Evolutionary conservation across 805 yeast species (phyloP).

Genomic region (Maudiozyma pseudohumilis): DNA sequence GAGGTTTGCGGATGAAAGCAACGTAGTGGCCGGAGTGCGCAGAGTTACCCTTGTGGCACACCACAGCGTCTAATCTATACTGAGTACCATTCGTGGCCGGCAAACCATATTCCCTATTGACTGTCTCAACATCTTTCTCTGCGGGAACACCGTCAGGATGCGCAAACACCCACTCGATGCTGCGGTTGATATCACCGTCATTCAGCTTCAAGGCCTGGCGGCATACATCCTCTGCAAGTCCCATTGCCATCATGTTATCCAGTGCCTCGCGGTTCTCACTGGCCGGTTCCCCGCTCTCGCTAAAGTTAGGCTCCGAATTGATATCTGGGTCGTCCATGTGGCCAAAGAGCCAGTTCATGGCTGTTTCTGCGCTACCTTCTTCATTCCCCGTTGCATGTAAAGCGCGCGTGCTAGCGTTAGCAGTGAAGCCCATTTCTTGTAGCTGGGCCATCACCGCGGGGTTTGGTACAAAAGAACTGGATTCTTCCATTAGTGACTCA

Average conservation of each 20-base stretch:
- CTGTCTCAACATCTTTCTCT: slow-evolving; percentile 6
- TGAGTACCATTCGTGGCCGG: slow-evolving; percentile 5
- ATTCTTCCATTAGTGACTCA: slow-evolving; percentile 20
- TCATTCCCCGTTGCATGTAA: slow-evolving; percentile 61
- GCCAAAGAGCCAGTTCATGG: slow-evolving; percentile 83
- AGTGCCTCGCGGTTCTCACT: slow-evolving; percentile 11
- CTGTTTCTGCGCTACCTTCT: slow-evolving; percentile 42
- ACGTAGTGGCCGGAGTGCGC: slow-evolving; percentile 93
- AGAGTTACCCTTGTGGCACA: slow-evolving; percentile 85
- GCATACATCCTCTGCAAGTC: slow-evolving; percentile 58
- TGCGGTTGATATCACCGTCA: slow-evolving; percentile 53
- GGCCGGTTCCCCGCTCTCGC: slow-evolving; percentile 34
- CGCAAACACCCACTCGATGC: slow-evolving; percentile 85
- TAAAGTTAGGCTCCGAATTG: no score
- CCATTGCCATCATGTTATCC: slow-evolving; percentile 47
- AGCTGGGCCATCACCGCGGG: slow-evolving; percentile 44
- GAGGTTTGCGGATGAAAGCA: slow-evolving; percentile 46
- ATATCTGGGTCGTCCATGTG: slow-evolving; percentile 81
- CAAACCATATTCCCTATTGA: slow-evolving; percentile 10
- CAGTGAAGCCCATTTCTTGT: slow-evolving; percentile 80
- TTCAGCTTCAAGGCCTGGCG: slow-evolving; percentile 58
- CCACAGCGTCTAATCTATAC: slow-evolving; percentile 45
- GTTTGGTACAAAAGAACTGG: slow-evolving; percentile 44
- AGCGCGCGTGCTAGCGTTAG: slow-evolving; percentile 54
- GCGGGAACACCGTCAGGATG: slow-evolving; percentile 60